Evolutionary conservation across 805 yeast species (phyloP), one percentile per base, ranked within the genome.

Genomic region (Ogataea angusta): DNA sequence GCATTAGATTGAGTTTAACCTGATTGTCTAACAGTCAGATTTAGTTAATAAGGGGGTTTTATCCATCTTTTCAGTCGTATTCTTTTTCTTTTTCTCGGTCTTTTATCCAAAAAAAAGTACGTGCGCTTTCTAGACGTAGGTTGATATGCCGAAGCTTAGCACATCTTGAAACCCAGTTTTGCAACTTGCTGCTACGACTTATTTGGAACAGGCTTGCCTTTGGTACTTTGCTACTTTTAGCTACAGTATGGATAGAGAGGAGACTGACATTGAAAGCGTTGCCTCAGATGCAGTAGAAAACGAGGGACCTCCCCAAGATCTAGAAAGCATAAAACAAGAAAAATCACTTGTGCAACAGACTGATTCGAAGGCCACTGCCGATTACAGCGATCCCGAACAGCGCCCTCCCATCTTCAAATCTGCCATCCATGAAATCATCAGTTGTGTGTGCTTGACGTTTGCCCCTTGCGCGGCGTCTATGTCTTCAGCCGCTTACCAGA

Each of bases 401-500:
- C 45, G 75, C 16, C 74, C 75, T 0, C 60, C 58, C 10, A 49
- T 58, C 3, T 69, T 70, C 48, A 53, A 52, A 31, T 49, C 61
- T 2, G 38, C 51, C 2, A 17, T 50, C 6, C 68, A 64, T 18
- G 76, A 72, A 42, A 39, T 54, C 5, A 10, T 62, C 2, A 61
- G 68, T 36, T 49, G 69, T 6, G 21, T 59, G 1, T 40, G 63
- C 8, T 56, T 65, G 27, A 54, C 69, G 3, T 54, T 71, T 45
- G 70, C 73, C 1, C 66, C 72, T 4, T 70, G 68, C n/a, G 65
- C 72, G 23, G 59, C 69, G 10, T 52, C 67, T 9, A 62, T 69
- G 43, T 54, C 67, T 10, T 49, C 59, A 2, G 67, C 71, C 3
- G 53, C 64, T 18, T 62, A 60, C 42, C 70, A 62, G 40, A 52